A percentile compares a stretch with the other conserved stretches of the same genome.
These are phyloP conservation scores for Quercus berberidifolia DNA, from an alignment of 306 rosid genomes.

Conservation along the genomic window DNA sequence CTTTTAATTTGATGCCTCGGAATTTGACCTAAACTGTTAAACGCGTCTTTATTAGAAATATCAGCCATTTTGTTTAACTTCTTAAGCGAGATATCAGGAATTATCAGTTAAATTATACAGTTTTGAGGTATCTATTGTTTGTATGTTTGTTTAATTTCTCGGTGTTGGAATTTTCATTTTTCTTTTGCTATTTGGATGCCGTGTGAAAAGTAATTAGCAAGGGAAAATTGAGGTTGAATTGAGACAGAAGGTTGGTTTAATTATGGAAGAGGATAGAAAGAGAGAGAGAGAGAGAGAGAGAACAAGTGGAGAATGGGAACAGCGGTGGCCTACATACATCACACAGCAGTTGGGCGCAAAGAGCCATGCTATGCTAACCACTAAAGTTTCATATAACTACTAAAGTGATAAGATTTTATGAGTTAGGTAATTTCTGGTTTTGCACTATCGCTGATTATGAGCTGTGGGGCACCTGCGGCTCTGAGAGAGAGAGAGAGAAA, in stretches of 20 bases:
- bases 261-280: background rate
- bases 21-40: too few species aligned
- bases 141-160: too few species aligned
- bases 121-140: too few species aligned
- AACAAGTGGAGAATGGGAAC: slow-evolving; percentile 15
- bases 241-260: too few species aligned
- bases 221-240: too few species aligned
- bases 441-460: slow-evolving; percentile 32
- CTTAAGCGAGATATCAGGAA: too few species aligned
- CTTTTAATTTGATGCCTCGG: background rate
- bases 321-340: slow-evolving; percentile 61
- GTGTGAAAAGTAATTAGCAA: too few species aligned
- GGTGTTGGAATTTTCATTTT: too few species aligned
- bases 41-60: too few species aligned
- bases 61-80: too few species aligned
- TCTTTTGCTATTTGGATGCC: too few species aligned
- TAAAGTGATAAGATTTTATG: slow-evolving; percentile 53
- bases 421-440: slow-evolving; percentile 74
- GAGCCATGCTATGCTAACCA: slow-evolving; percentile 61
- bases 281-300: slow-evolving; percentile 1
- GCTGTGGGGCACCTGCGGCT: slow-evolving; percentile 2
- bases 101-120: too few species aligned
- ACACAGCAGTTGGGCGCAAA: slow-evolving; percentile 40
- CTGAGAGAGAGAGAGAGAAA: background rate
- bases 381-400: slow-evolving; percentile 56